These are phyloP conservation scores for Leccinum variicolor DNA, from an alignment of 768 basidiomycete genomes.

Conservation along the genomic window DNA sequence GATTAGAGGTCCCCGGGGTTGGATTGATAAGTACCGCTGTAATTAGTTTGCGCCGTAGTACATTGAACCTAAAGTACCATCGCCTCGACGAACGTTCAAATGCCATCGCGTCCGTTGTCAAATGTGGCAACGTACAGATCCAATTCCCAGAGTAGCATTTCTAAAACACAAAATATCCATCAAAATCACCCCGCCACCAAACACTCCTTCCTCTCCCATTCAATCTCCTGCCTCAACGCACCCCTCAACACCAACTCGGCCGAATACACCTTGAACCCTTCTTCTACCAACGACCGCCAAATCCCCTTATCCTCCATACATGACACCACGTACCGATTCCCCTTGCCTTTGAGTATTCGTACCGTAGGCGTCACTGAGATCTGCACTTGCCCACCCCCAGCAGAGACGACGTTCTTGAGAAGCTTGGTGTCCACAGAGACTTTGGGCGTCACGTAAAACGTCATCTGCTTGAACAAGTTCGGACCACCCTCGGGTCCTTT, in stretches of 20 bases:
- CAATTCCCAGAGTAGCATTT: not conserved
- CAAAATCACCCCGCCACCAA: conserved; percentile 11
- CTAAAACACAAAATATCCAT: not conserved
- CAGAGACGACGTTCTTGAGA: conserved; percentile 64
- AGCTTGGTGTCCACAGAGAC: conserved; percentile 57
- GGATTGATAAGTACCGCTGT: too few species aligned
- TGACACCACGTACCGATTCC: conserved; percentile 60
- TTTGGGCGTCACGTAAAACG: conserved; percentile 73
- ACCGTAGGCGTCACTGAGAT: conserved; percentile 46
- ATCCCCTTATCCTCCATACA: conserved; percentile 58
- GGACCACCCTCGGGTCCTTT: conserved; percentile 39
- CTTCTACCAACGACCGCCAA: conserved; percentile 59
- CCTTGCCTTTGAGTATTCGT: conserved; percentile 49
- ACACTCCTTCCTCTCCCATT: conserved; percentile 49
- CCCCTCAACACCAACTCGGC: conserved; percentile 65
- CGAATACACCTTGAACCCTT: conserved; percentile 57
- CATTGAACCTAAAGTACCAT: too few species aligned
- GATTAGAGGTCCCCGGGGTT: too few species aligned
- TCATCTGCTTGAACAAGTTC: conserved; percentile 58
- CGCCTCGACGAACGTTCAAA: too few species aligned
- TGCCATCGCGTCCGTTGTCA: not conserved
- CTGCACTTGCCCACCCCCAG: conserved; percentile 71
- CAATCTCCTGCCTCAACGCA: conserved; percentile 62
- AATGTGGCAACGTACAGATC: not conserved
- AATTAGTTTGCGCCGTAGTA: too few species aligned